Evolutionary conservation across 2,329 filamentous ascomycete species (phyloP).

Genomic region (Fusarium multiceps): DNA sequence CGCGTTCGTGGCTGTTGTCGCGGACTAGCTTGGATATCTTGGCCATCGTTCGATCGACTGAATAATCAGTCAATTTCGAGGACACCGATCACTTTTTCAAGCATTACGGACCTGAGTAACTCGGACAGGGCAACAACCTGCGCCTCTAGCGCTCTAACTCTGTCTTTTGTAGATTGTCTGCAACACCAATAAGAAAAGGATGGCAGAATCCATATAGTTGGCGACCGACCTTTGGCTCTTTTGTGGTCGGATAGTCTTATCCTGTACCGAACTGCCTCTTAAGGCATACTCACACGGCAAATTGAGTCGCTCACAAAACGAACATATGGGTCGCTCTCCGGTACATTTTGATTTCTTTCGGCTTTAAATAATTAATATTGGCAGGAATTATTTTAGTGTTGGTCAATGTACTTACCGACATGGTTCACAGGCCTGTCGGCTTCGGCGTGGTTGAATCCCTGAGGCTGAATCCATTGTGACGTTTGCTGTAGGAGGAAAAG

Average conservation of each 20-base stretch:
- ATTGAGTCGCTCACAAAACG: slow-evolving; percentile 5
- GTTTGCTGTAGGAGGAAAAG: neutral
- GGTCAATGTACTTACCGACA: neutral
- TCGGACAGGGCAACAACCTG: neutral
- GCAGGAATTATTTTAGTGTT: fast-evolving
- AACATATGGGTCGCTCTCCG: slow-evolving; percentile 12
- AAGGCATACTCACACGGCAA: slow-evolving; percentile 1
- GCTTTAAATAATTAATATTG: neutral
- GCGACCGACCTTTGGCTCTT: neutral
- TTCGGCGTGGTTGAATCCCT: neutral
- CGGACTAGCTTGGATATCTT: fast-evolving
- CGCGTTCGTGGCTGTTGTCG: fast-evolving
- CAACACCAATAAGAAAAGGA: neutral
- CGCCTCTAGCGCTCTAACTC: neutral
- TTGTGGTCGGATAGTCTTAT: neutral
- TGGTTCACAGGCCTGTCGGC: slow-evolving; percentile 10
- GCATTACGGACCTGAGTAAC: neutral
- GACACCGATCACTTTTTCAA: fast-evolving
- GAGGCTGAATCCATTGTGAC: neutral
- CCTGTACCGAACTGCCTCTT: neutral
- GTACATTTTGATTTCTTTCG: slow-evolving; percentile 22
- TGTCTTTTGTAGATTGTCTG: slow-evolving; percentile 1
- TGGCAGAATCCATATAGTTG: no score
- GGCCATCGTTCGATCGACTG: fast-evolving
- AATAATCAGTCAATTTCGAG: fast-evolving